Conservation (phyloP, 148 eudicot genomes). For the Chenopodium suecicum region DNA sequence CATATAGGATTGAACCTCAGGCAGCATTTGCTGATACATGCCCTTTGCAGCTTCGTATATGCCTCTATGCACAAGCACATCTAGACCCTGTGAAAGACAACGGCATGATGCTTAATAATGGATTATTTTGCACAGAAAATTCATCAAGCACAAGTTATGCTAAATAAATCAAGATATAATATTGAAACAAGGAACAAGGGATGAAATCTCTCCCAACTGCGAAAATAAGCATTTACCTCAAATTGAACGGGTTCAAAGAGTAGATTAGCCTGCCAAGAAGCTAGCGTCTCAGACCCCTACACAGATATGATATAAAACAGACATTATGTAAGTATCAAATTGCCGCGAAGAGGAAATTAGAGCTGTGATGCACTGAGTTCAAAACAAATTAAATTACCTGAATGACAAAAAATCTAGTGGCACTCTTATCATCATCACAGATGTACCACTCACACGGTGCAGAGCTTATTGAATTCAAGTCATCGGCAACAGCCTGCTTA, state of each 20-base stretch:
- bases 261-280: conserved; percentile 97
- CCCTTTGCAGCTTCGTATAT: conserved; percentile 99
- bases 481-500: conserved; percentile 97
- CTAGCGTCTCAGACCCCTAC: conserved; percentile 88
- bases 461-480: conserved; percentile 66
- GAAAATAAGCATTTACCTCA: conserved; percentile 51
- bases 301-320: not conserved
- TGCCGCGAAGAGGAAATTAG: not conserved
- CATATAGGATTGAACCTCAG: conserved; percentile 68
- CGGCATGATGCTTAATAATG: not conserved
- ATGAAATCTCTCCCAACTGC: not conserved
- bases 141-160: not conserved
- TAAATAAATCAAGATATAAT: not conserved
- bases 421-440: conserved; percentile 79
- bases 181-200: not conserved
- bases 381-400: conserved; percentile 46
- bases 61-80: conserved; percentile 90
- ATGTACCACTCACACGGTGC: conserved; percentile 95
- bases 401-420: conserved; percentile 82
- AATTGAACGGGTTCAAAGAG: conserved; percentile 88
- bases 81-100: conserved; percentile 53
- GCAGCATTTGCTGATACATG: conserved; percentile 85
- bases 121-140: not conserved
- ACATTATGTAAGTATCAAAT: not conserved
- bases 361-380: not conserved